A percentile compares a stretch with the other conserved stretches of the same genome.
phyloP scores from a whole-genome alignment of 192 early-diverging fungal genomes.

The Rhizophagus prolifer region DNA sequence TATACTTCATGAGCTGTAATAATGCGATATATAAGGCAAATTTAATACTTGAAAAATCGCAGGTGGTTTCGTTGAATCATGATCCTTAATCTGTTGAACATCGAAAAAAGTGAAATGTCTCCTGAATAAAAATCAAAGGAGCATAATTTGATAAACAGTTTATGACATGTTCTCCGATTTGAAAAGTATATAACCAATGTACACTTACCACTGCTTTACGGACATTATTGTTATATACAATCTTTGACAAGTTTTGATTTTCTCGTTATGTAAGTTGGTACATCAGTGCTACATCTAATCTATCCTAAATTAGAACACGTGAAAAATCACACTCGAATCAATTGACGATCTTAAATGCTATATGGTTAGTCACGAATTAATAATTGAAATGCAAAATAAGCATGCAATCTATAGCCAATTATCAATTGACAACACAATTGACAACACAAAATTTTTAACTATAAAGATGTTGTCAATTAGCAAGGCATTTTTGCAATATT shows the following conservation, averaged over 20 bases:
- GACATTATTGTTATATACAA: background rate
- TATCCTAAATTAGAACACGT: no score
- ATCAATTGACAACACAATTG: constrained; percentile 15
- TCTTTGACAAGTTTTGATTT: background rate
- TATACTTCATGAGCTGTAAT: background rate
- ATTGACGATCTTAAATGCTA: background rate
- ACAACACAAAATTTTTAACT: background rate
- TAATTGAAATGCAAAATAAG: background rate
- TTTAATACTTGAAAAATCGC: constrained; percentile 57
- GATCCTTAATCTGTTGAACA: constrained; percentile 58
- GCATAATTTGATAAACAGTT: background rate
- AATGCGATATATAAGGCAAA: background rate
- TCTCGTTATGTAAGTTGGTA: no score
- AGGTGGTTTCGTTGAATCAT: constrained; percentile 52
- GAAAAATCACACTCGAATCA: no score
- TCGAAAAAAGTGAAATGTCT: constrained; percentile 79
- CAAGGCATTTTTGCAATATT: background rate
- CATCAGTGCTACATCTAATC: no score
- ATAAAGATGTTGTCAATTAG: background rate
- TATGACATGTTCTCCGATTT: background rate
- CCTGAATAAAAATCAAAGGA: constrained; percentile 32
- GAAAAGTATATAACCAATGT: background rate
- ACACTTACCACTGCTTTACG: constrained; percentile 14
- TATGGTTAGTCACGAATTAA: background rate
- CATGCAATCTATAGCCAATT: background rate